phyloP scores from a whole-genome alignment of 768 basidiomycete genomes.

The Daedaleopsis nitida region DNA sequence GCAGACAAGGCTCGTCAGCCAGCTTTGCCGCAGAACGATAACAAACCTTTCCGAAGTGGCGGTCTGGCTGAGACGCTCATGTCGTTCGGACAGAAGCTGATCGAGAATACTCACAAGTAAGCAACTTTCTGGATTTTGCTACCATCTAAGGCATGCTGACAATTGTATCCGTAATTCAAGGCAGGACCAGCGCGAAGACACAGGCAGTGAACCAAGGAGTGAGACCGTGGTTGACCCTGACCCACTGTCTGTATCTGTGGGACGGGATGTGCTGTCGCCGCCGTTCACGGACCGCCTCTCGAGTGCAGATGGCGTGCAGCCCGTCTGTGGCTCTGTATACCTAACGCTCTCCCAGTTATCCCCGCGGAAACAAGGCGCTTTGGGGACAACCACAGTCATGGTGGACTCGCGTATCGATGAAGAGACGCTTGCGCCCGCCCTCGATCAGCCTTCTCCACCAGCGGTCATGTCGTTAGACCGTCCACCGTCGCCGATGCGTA shows the following conservation, averaged over 20 bases:
- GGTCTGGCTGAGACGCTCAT: slow-evolving; percentile 52
- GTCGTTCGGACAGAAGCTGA: slow-evolving; percentile 43
- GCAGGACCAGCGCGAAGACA: slow-evolving; percentile 1
- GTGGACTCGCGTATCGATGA: background rate
- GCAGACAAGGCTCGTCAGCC: background rate
- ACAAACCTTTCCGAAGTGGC: slow-evolving; percentile 14
- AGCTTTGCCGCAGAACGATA: background rate
- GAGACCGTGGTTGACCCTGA: slow-evolving; percentile 1
- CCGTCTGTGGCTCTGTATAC: background rate
- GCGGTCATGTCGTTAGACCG: slow-evolving; percentile 3
- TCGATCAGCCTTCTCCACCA: slow-evolving; percentile 5
- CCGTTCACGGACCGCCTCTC: background rate
- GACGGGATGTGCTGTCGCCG: background rate
- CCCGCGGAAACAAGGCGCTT: slow-evolving; percentile 33
- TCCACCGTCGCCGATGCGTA: slow-evolving; percentile 43
- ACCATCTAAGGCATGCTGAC: background rate
- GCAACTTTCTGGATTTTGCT: background rate
- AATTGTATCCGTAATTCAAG: background rate
- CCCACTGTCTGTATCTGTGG: background rate
- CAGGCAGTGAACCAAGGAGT: background rate
- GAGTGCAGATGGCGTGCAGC: background rate
- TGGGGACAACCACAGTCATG: background rate
- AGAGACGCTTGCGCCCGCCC: slow-evolving; percentile 9
- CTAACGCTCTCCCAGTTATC: slow-evolving; percentile 57
- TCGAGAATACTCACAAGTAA: slow-evolving; percentile 10